Evolutionary conservation across 2,329 filamentous ascomycete genomes (phyloP).

Genomic region (Sporothrix luriei): DNA sequence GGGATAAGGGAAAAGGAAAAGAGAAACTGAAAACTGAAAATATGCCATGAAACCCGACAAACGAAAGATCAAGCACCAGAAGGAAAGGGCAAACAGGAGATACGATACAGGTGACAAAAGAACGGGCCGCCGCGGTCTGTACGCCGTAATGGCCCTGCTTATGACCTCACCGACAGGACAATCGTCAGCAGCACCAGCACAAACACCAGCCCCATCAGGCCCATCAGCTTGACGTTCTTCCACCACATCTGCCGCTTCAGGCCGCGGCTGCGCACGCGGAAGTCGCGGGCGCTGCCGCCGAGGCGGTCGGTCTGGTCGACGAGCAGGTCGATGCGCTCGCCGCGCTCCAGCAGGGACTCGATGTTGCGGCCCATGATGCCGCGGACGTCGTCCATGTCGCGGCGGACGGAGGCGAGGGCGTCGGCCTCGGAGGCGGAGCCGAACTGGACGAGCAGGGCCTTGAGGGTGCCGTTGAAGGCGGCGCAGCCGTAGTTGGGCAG

Average conservation of each 20-base stretch:
- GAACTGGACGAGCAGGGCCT: slow-evolving; percentile 77
- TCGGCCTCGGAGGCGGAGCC: slow-evolving; percentile 77
- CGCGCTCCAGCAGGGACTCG: slow-evolving; percentile 82
- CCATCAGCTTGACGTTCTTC: slow-evolving; percentile 98
- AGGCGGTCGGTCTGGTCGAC: slow-evolving; percentile 96
- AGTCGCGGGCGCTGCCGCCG: slow-evolving; percentile 85
- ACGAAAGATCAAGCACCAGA: not conserved
- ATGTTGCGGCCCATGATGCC: slow-evolving; percentile 97
- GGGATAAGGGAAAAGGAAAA: not conserved
- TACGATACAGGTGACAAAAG: not conserved
- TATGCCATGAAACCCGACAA: not conserved
- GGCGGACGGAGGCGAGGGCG: slow-evolving; percentile 78
- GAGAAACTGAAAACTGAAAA: not conserved
- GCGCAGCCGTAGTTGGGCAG: slow-evolving; percentile 89
- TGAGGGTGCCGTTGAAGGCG: slow-evolving; percentile 79
- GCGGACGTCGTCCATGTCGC: slow-evolving; percentile 88
- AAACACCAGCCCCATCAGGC: slow-evolving; percentile 70
- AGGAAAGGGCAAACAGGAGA: not conserved
- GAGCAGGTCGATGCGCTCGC: slow-evolving; percentile 88
- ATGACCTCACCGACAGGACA: slow-evolving; percentile 54
- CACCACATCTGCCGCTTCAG: slow-evolving; percentile 97
- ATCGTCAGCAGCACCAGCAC: slow-evolving; percentile 59
- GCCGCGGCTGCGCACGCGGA: slow-evolving; percentile 81
- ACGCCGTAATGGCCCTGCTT: not conserved
- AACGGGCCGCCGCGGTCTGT: not conserved